Evolutionary conservation across 1,139 yeast genomes (phyloP).

Genomic region (Debaryomyces singareniensis): DNA sequence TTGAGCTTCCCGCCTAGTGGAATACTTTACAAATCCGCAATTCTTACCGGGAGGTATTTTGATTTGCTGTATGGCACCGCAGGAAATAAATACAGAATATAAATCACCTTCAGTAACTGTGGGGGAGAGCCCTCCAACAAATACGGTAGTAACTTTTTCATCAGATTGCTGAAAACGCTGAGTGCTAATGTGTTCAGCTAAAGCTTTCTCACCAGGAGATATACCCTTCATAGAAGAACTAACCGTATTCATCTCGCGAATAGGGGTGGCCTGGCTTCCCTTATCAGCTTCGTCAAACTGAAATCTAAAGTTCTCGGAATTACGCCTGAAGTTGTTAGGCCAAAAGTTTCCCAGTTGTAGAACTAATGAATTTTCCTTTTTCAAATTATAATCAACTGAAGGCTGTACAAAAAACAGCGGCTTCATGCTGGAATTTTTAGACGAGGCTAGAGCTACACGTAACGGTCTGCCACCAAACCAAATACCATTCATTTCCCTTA

Average conservation of each 20-base stretch:
- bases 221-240: conserved; percentile 69
- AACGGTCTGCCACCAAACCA: conserved; percentile 72
- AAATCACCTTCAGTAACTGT: conserved; percentile 74
- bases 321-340: conserved; percentile 8
- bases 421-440: conserved; percentile 24
- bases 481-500: conserved; percentile 68
- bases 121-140: conserved; percentile 81
- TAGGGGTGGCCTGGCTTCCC: neutral
- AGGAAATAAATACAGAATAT: conserved; percentile 69
- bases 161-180: conserved; percentile 49
- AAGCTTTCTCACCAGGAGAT: conserved; percentile 28
- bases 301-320: conserved; percentile 3
- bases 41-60: conserved; percentile 90
- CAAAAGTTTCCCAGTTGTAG: conserved; percentile 7
- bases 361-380: conserved; percentile 2
- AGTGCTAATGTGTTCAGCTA: neutral
- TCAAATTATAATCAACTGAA: conserved; percentile 1
- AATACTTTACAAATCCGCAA: conserved; percentile 87
- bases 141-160: conserved; percentile 87
- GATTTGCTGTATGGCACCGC: conserved; percentile 79
- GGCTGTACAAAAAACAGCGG: neutral
- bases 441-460: conserved; percentile 66
- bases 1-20: conserved; percentile 77
- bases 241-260: neutral
- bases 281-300: conserved; percentile 1